Conservation (phyloP, 139 green algal species). For the Tetratostichococcus sp. region DNA sequence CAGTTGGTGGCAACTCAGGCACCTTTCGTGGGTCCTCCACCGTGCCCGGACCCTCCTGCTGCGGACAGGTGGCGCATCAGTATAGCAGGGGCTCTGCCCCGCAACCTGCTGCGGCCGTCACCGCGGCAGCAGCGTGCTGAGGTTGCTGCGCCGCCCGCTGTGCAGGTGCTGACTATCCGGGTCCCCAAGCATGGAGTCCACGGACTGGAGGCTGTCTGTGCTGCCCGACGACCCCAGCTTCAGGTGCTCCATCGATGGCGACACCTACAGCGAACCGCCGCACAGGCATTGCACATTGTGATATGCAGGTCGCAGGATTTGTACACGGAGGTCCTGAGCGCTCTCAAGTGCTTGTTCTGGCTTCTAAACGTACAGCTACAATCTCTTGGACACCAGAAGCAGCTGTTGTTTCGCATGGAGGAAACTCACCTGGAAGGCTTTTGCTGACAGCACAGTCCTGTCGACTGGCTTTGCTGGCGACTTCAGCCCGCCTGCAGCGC, state of each 20-base stretch:
- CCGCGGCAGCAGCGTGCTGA: background rate
- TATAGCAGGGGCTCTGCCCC: no score
- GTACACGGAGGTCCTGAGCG: no score
- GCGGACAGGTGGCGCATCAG: no score
- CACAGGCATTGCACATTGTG: background rate
- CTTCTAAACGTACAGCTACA: no score
- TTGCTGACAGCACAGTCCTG: background rate
- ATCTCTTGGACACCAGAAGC: no score
- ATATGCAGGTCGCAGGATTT: no score
- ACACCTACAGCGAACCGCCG: constrained; percentile 20
- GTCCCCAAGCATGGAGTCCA: background rate
- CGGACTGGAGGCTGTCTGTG: background rate
- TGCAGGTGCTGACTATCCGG: background rate
- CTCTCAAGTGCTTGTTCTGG: no score
- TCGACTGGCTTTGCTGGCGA: background rate
- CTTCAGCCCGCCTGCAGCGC: background rate
- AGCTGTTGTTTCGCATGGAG: background rate
- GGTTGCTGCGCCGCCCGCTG: background rate
- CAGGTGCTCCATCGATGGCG: constrained; percentile 42
- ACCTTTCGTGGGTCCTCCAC: no score
- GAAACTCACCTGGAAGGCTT: background rate
- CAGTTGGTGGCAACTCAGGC: no score
- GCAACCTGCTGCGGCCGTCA: background rate
- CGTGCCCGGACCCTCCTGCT: no score
- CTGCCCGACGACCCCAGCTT: constrained; percentile 3